These are phyloP conservation scores for Telfairia occidentalis DNA, from an alignment of 331 rosid species.

Conservation along the genomic window DNA sequence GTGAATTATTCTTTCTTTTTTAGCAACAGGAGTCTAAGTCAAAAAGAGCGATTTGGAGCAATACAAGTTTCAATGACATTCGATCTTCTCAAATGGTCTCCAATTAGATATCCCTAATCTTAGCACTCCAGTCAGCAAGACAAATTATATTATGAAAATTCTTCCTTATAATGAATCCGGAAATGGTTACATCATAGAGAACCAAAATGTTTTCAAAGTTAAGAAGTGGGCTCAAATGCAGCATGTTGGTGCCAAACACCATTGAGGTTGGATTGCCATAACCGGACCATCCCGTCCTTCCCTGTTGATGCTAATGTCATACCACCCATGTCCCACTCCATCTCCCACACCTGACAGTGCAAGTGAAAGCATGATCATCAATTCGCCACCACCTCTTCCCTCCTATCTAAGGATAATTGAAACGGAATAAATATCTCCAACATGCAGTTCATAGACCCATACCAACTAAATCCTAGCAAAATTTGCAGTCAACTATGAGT, in stretches of 20 bases:
- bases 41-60: not conserved
- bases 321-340: slow-evolving; percentile 98
- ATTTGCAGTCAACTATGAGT: not conserved
- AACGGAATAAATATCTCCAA: not conserved
- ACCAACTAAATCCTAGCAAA: not conserved
- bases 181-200: slow-evolving; percentile 2
- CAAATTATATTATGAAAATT: not conserved
- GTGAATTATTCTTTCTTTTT: not conserved
- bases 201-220: slow-evolving; percentile 12
- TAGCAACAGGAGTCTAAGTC: not conserved
- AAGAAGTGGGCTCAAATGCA: slow-evolving; percentile 54
- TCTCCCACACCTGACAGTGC: slow-evolving; percentile 64
- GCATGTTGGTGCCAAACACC: slow-evolving; percentile 87
- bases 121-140: not conserved
- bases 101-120: not conserved
- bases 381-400: slow-evolving; percentile 6
- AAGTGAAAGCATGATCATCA: not conserved
- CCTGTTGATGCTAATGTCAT: slow-evolving; percentile 89
- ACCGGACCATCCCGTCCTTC: slow-evolving; percentile 53
- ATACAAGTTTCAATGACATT: not conserved
- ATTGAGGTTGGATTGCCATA: slow-evolving; percentile 80
- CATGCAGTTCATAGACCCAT: not conserved
- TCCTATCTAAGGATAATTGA: not conserved
- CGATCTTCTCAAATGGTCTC: not conserved
- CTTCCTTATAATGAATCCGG: not conserved